Conservation (phyloP, 73 alveolate genomes). For the Tetrahymena borealis region DNA sequence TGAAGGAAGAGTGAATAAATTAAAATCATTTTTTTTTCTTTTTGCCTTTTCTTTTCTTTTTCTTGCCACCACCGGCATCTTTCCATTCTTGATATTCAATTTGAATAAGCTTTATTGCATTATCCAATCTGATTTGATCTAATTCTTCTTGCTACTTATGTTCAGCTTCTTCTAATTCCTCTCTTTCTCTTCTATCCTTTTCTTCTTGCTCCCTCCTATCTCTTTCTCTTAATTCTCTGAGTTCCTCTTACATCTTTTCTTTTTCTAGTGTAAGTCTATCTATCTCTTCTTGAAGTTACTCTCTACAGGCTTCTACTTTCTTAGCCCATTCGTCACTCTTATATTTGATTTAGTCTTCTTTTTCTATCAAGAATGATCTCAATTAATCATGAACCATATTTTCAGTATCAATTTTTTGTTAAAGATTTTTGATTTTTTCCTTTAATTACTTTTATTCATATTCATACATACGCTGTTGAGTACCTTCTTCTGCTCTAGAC, state of each 20-base stretch:
- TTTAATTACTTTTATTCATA: slow-evolving; percentile 18
- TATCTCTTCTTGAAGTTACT: slow-evolving; percentile 17
- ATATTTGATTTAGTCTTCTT: slow-evolving; percentile 29
- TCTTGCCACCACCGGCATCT: slow-evolving; percentile 44
- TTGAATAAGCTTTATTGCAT: slow-evolving; percentile 37
- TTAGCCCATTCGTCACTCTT: slow-evolving; percentile 32
- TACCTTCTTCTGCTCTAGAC: slow-evolving; percentile 24
- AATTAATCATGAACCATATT: slow-evolving; percentile 39
- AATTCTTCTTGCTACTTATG: slow-evolving; percentile 16
- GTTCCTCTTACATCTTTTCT: slow-evolving; percentile 10
- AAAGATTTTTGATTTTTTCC: slow-evolving; percentile 2
- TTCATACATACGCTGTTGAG: slow-evolving; percentile 27
- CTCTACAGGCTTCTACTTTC: slow-evolving; percentile 8
- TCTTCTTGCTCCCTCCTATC: slow-evolving; percentile 29
- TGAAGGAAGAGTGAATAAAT: too few relatives aligned
- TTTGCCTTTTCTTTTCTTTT: slow-evolving; percentile 28
- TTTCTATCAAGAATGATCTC: slow-evolving; percentile 18
- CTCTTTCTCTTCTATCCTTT: slow-evolving; percentile 26
- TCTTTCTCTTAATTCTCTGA: slow-evolving; percentile 16
- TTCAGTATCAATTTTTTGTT: slow-evolving; percentile 12
- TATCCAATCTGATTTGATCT: slow-evolving; percentile 21
- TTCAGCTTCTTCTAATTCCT: slow-evolving; percentile 31
- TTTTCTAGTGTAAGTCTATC: slow-evolving; percentile 14
- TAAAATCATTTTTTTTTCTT: slow-evolving; percentile 3
- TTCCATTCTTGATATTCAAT: slow-evolving; percentile 39